phyloP scores from a whole-genome alignment of 139 green algal species.

The Chlamydomonas asymmetrica region DNA sequence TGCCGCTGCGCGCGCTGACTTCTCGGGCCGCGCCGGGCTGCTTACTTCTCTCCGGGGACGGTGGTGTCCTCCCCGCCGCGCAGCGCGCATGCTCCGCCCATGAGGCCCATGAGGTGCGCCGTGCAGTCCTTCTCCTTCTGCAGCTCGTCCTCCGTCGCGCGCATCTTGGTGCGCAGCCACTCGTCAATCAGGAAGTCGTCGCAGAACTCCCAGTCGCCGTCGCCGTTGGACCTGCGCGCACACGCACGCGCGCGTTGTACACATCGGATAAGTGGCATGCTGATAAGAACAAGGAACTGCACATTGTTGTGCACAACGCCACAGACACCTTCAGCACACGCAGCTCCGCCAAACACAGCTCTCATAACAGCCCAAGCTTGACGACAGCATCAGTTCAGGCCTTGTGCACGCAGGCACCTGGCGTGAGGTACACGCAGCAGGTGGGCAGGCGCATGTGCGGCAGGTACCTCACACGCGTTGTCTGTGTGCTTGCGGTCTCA shows the following conservation, averaged over 20 bases:
- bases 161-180: conserved; percentile 74
- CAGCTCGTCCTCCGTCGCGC: conserved; percentile 78
- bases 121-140: conserved; percentile 86
- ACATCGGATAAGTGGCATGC: too few species aligned
- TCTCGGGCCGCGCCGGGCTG: too few species aligned
- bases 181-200: conserved; percentile 85
- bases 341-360: not conserved
- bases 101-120: conserved; percentile 72
- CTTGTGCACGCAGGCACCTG: too few species aligned
- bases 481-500: conserved; percentile 35
- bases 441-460: too few species aligned
- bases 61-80: conserved; percentile 72
- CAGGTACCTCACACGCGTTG: too few species aligned
- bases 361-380: not conserved
- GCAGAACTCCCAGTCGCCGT: conserved; percentile 89
- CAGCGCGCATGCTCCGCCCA: conserved; percentile 66
- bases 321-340: not conserved
- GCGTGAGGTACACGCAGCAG: too few species aligned
- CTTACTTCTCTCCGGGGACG: conserved; percentile 79
- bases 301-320: too few species aligned
- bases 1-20: too few species aligned
- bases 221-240: conserved; percentile 68
- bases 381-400: not conserved
- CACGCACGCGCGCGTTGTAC: too few species aligned
- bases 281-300: too few species aligned